Percentiles rank a stretch among this genome's conserved stretches.
Evolutionary conservation across 2,329 filamentous ascomycete genomes (phyloP).

Genomic region (Ceratocystis colombiana): DNA sequence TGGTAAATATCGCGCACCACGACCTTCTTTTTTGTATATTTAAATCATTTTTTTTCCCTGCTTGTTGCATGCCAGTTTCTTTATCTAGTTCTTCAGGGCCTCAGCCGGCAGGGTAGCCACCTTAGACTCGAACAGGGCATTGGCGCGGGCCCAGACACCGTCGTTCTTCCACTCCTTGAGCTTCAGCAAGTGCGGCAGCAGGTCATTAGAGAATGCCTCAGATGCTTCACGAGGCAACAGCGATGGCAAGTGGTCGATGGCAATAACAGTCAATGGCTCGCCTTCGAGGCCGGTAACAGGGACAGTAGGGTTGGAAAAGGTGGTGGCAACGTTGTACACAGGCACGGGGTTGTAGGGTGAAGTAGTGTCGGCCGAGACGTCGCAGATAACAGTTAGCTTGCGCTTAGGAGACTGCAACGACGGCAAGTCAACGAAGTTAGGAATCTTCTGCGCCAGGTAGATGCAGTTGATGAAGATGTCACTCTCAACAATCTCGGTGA

Average conservation of each 20-base stretch:
- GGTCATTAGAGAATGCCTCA: slow-evolving; percentile 69
- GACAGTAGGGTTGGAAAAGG: slow-evolving; percentile 80
- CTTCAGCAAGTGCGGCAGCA: slow-evolving; percentile 66
- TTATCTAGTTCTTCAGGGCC: slow-evolving; percentile 24
- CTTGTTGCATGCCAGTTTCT: not conserved
- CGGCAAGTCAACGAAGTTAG: slow-evolving; percentile 66
- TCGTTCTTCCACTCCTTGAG: slow-evolving; percentile 65
- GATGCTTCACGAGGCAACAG: slow-evolving; percentile 78
- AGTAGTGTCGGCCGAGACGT: slow-evolving; percentile 66
- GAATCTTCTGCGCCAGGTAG: slow-evolving; percentile 69
- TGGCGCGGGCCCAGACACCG: slow-evolving; percentile 73
- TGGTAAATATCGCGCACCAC: not conserved
- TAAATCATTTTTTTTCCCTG: slow-evolving; percentile 4
- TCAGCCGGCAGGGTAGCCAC: slow-evolving; percentile 55
- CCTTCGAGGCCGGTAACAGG: slow-evolving; percentile 52
- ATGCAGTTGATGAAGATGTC: slow-evolving; percentile 83
- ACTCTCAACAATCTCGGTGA: slow-evolving; percentile 63
- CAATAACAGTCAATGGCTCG: slow-evolving; percentile 64
- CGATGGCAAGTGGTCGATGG: slow-evolving; percentile 75
- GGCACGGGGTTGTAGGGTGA: slow-evolving; percentile 63
- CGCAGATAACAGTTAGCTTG: slow-evolving; percentile 68
- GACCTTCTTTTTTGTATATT: not conserved
- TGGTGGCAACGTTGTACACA: slow-evolving; percentile 75
- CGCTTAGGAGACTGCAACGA: slow-evolving; percentile 58
- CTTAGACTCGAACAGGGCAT: slow-evolving; percentile 77